These are phyloP conservation scores for Rugonectria rugulosa DNA, from an alignment of 2,329 filamentous ascomycete genomes.

Conservation along the genomic window DNA sequence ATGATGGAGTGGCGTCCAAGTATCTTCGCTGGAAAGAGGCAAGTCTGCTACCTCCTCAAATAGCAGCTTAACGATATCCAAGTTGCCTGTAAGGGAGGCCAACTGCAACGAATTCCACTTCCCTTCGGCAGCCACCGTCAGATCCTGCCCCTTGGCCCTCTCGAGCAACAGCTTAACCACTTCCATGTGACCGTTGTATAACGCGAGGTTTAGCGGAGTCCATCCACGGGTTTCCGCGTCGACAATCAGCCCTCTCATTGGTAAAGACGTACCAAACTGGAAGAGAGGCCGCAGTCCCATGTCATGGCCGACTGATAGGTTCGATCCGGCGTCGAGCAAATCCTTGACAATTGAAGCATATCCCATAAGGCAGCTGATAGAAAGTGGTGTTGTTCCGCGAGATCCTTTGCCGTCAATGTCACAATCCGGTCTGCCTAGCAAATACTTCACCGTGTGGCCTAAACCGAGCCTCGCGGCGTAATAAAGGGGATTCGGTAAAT, in stretches of 20 bases:
- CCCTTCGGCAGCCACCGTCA: not conserved
- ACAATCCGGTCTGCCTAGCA: not conserved
- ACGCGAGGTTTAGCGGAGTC: not conserved
- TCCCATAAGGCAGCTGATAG: not conserved
- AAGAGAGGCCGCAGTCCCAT: not conserved
- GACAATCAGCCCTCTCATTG: not conserved
- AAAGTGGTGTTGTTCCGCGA: not conserved
- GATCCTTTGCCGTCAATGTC: not conserved
- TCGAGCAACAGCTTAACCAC: not conserved
- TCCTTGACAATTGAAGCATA: not conserved
- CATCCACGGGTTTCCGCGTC: not conserved
- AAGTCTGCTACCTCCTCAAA: not conserved
- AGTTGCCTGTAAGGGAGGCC: not conserved
- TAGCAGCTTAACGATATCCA: not conserved
- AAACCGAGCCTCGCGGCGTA: not conserved
- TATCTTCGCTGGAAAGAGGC: not conserved
- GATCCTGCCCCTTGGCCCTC: not conserved
- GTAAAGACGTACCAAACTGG: not conserved
- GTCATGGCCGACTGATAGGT: not conserved
- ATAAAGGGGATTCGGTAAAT: not conserved
- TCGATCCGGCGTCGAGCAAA: not conserved
- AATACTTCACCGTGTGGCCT: not conserved
- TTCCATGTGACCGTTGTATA: not conserved
- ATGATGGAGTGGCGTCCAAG: not conserved
- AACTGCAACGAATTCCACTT: not conserved